Evolutionary conservation across 2,329 filamentous ascomycete genomes (phyloP).

Genomic region (Colletotrichum endophyticum): DNA sequence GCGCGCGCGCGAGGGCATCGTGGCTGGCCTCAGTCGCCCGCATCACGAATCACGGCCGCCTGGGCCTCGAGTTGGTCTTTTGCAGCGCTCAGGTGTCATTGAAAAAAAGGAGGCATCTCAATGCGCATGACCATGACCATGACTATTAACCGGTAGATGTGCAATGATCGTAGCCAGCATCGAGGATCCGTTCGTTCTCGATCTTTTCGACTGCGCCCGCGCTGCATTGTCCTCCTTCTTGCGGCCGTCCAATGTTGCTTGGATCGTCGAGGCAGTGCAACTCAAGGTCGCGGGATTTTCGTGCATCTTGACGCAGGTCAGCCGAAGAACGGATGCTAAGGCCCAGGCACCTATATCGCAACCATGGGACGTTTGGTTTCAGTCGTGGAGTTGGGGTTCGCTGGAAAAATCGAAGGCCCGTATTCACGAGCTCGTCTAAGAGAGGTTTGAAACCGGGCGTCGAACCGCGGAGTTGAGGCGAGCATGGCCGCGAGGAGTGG

Average conservation of each 20-base stretch:
- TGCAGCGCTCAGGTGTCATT: background rate
- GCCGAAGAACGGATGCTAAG: conserved; percentile 11
- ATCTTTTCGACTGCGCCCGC: background rate
- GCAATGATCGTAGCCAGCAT: background rate
- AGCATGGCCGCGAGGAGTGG: background rate
- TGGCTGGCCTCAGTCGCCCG: background rate
- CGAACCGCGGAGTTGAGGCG: background rate
- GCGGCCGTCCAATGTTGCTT: conserved; percentile 3
- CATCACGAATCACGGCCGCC: background rate
- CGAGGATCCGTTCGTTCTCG: background rate
- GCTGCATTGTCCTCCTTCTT: background rate
- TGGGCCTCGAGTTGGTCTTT: background rate
- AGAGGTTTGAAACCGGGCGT: conserved; percentile 5
- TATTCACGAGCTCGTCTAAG: background rate
- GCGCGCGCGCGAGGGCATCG: background rate
- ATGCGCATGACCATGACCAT: background rate
- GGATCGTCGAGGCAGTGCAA: conserved; percentile 15
- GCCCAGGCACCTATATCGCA: conserved; percentile 1
- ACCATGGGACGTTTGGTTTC: conserved; percentile 18
- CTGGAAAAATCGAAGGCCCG: conserved; percentile 9
- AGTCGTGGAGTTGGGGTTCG: conserved; percentile 9
- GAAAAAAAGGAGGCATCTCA: background rate
- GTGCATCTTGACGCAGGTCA: background rate
- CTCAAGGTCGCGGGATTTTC: background rate
- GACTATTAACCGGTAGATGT: background rate